Percentiles rank a stretch among this genome's conserved stretches.
phyloP scores from a whole-genome alignment of 2,329 filamentous ascomycete species.

The Microdochium trichocladiopsis region DNA sequence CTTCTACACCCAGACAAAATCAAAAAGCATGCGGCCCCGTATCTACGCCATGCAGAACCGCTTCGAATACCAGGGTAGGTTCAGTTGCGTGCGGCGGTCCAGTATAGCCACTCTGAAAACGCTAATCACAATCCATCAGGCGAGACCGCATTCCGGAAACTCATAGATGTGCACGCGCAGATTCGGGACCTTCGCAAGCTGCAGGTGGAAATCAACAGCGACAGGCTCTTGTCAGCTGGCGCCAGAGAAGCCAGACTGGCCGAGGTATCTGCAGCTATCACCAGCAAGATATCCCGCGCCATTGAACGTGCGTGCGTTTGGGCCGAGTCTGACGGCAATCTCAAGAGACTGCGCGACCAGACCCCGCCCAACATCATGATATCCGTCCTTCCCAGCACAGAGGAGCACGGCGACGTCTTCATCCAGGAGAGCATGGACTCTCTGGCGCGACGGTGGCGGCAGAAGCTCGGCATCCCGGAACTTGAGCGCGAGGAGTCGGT shows the following conservation, averaged over 20 bases:
- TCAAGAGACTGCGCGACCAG: constrained; percentile 8
- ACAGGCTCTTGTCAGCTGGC: neutral
- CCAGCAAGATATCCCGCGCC: constrained; percentile 9
- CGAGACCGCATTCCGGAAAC: constrained; percentile 13
- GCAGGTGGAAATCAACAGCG: constrained; percentile 4
- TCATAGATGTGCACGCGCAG: constrained; percentile 15
- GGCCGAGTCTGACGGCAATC: constrained; percentile 16
- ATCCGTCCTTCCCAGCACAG: neutral
- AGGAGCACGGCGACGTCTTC: neutral
- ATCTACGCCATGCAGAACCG: constrained; percentile 18
- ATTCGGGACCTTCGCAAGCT: constrained; percentile 14
- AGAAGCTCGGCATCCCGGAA: neutral
- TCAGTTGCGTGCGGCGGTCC: no score
- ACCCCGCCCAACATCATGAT: constrained; percentile 12
- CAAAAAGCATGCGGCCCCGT: constrained; percentile 14
- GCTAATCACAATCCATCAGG: constrained; percentile 5
- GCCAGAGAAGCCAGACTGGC: neutral
- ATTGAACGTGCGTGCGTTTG: constrained; percentile 15
- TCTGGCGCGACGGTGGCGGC: constrained; percentile 1
- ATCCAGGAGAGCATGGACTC: neutral
- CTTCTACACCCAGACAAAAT: constrained; percentile 17
- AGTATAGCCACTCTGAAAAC: no score
- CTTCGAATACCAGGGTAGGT: constrained; percentile 20
- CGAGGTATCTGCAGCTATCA: constrained; percentile 5
- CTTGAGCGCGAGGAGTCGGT: neutral